A percentile compares a stretch with the other conserved stretches of the same genome.
These are phyloP conservation scores for Trichothecium roseum DNA, from an alignment of 2,329 filamentous ascomycete species.

Conservation along the genomic window DNA sequence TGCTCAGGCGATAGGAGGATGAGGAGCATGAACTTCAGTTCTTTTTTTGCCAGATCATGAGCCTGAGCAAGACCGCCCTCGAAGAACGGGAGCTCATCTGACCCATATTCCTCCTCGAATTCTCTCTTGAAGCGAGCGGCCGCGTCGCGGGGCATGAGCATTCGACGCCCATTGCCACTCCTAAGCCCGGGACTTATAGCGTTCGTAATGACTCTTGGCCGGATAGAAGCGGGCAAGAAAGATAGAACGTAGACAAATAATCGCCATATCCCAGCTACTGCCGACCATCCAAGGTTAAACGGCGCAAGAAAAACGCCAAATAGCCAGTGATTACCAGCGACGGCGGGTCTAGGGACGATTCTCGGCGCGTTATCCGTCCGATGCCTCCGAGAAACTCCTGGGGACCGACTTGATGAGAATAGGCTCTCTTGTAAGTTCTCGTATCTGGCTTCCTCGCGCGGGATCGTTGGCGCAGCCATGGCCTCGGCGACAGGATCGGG, in stretches of 20 bases:
- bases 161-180: constrained; percentile 59
- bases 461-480: constrained; percentile 48
- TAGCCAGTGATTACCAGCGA: constrained; percentile 61
- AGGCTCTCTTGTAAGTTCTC: constrained; percentile 64
- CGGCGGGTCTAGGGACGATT: constrained; percentile 67
- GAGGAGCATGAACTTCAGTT: constrained; percentile 85
- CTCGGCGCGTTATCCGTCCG: constrained; percentile 63
- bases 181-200: constrained; percentile 39
- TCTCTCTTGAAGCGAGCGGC: constrained; percentile 82
- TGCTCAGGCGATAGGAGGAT: constrained; percentile 86
- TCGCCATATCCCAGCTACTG: constrained; percentile 59
- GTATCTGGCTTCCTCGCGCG: constrained; percentile 52
- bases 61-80: constrained; percentile 89
- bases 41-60: constrained; percentile 78
- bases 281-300: constrained; percentile 65
- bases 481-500: constrained; percentile 74
- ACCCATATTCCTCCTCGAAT: constrained; percentile 88
- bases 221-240: constrained; percentile 61
- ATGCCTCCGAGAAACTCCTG: constrained; percentile 12
- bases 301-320: constrained; percentile 72
- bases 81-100: constrained; percentile 61
- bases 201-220: constrained; percentile 43
- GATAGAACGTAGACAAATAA: constrained; percentile 70
- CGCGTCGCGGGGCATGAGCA: constrained; percentile 76
- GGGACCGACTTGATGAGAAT: constrained; percentile 14